Base-by-base conservation (phyloP, 768 basidiomycete genomes). In the Pisolithus microcarpus region DNA sequence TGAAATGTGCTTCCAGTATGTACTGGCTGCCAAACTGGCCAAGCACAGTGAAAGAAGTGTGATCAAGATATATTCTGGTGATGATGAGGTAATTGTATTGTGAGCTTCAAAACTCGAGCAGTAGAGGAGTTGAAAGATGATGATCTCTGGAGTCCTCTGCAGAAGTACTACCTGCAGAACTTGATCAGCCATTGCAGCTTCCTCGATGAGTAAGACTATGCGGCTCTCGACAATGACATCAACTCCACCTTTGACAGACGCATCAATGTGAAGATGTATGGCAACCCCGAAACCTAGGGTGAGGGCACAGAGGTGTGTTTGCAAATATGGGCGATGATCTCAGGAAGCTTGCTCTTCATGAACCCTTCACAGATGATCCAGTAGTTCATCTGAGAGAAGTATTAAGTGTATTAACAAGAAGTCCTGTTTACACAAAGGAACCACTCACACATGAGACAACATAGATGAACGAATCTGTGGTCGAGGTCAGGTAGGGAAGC, bases 241-340 rank as follows among this genome's bases (percentile, higher is more conserved):
- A 5, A 94, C 93, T 18, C 91, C 91, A 31, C 90, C 81, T 52
- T 85, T 78, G 38, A 81, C 82, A n/a, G 52, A 95, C 91, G 78
- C 73, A 45, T 94, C 84, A 68, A 94, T 94, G 66, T 98, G 96
- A 9, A 80, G 78, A 24, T 86, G 81, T 13, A 85, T 94, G 21
- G 94, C 85, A 6, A 99, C 91, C 45, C 96, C 96, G 62, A 99
- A 99, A 7, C 96, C 96, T 53, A 98, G 94, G 3, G 92, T 94
- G 43, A 99, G 4, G 96, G 91, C 8, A 90, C 80, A 11, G 77
- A 73, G 42, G 92, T 79, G 65, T 83, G 79, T 57, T 87, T 72
- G 43, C 88, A 84, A 44, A 99, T 85, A 34, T 91, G 85, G 21
- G 79, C 70, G 46, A 99, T 80, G 56, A 97, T 85, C 53, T 86